phyloP scores from a whole-genome alignment of 2,329 filamentous ascomycete species.

The Fusarium agapanthi region DNA sequence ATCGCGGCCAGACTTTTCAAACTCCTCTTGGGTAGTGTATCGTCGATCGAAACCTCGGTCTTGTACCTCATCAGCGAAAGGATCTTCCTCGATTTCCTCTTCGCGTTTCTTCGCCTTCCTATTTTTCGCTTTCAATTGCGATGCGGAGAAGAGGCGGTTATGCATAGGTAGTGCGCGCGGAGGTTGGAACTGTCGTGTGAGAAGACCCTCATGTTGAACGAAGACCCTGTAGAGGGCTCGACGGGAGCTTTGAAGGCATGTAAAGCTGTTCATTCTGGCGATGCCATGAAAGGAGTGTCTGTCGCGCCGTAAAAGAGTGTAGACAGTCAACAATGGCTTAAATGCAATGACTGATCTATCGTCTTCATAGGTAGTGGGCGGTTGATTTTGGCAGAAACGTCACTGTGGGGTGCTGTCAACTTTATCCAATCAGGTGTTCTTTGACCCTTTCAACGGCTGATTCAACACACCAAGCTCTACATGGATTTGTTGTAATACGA shows the following conservation, averaged over 20 bases:
- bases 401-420: constrained; percentile 23
- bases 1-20: constrained; percentile 47
- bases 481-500: constrained; percentile 7
- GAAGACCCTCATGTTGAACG: constrained; percentile 44
- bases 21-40: constrained; percentile 48
- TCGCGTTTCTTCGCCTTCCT: neutral
- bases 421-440: constrained; percentile 25
- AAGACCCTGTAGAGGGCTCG: constrained; percentile 58
- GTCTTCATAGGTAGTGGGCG: constrained; percentile 9
- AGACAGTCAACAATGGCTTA: constrained; percentile 19
- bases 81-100: neutral
- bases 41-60: constrained; percentile 43
- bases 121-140: constrained; percentile 11
- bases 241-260: constrained; percentile 56
- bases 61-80: constrained; percentile 27
- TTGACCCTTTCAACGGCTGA: constrained; percentile 4
- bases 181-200: constrained; percentile 36
- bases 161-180: constrained; percentile 16
- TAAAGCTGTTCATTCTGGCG: constrained; percentile 49
- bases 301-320: neutral
- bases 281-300: neutral
- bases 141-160: constrained; percentile 24
- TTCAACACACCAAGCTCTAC: constrained; percentile 13
- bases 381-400: constrained; percentile 40
- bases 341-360: constrained; percentile 19